Evolutionary conservation across 2,329 filamentous ascomycete genomes (phyloP), one percentile per base, ranked within the genome.

Genomic region (Ascochyta clinopodiicola): DNA sequence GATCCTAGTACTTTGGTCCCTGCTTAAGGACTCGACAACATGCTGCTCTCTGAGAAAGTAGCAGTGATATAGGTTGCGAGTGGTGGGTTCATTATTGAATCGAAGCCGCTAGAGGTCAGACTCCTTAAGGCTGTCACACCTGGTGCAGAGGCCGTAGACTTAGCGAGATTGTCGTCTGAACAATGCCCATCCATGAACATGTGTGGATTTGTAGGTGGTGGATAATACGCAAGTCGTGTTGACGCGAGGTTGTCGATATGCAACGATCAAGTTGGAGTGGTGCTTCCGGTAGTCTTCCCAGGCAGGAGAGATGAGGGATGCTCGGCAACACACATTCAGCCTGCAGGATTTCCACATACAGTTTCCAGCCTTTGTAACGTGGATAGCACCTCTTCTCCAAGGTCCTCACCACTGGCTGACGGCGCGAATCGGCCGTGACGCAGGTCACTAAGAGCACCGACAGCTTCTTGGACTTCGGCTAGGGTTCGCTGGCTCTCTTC

Each of bases 361-460:
- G 85, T 80, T 71, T 90, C 85, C 31, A 92, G 79, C 58, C 83
- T 81, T 58, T 81, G 78, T 32, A 95, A 78, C 6, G 88, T 88
- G 42, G 88, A 84, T 17, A 92, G 77, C 27, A 91, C 84, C 62
- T 92, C 88, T 42, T 86, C 82, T 24, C 81, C 81, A 29, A 93
- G 76, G 21, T 81, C 74, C 60, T 90, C 89, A 32, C 84, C 82
- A 10, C 75, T 77, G 21, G 75, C 71, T 22, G 78, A 72, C 22
- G 77, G 77, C 35, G 77, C 75, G 54, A 95, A 83, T 51, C 87
- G 87, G 34, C 92, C 92, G 68, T 95, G 94, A 40, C 90, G 86
- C 51, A 96, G 80, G 75, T 96, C 91, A 74, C 91, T 96, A 71
- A 96, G 78, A 43, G 84, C 86, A 29, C 88, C 88, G 15, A 95